phyloP scores from a whole-genome alignment of 2,329 filamentous ascomycete genomes.

The Bipolaris gigantea region DNA sequence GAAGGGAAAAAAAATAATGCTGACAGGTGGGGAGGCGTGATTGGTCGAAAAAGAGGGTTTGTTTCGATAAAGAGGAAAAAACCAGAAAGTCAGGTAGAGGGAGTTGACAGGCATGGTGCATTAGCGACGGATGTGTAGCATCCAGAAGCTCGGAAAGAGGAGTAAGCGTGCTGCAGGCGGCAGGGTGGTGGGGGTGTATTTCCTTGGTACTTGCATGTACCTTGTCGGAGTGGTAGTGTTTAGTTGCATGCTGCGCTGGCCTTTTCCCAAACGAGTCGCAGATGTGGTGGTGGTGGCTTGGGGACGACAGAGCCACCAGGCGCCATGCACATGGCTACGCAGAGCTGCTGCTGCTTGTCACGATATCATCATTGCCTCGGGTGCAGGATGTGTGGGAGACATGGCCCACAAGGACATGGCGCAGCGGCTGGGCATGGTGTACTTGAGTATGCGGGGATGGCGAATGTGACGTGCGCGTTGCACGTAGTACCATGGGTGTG shows the following conservation, averaged over 20 bases:
- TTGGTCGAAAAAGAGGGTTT: constrained; percentile 17
- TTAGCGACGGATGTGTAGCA: constrained; percentile 26
- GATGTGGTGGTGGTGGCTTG: background rate
- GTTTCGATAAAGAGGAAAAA: constrained; percentile 14
- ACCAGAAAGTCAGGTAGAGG: constrained; percentile 10
- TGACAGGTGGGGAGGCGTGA: constrained; percentile 6
- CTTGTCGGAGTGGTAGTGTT: background rate
- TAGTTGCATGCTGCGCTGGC: constrained; percentile 15
- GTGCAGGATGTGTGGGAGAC: constrained; percentile 15
- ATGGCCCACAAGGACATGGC: constrained; percentile 13
- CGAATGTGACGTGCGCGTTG: constrained; percentile 10
- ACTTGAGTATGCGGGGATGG: constrained; percentile 7
- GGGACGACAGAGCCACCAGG: background rate
- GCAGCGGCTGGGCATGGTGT: constrained; percentile 10
- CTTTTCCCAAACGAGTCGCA: constrained; percentile 15
- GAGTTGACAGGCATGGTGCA: constrained; percentile 19
- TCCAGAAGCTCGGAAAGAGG: constrained; percentile 22
- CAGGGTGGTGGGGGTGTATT: constrained; percentile 17
- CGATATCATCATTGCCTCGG: background rate
- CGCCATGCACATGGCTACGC: constrained; percentile 2
- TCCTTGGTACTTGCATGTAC: constrained; percentile 8
- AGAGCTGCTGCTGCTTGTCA: background rate
- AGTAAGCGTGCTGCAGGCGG: constrained; percentile 18
- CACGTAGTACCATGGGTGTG: too few species aligned
- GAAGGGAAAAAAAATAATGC: constrained; percentile 15